Conservation (phyloP, 2,329 filamentous ascomycete species). For the Epichloe uncinata region DNA sequence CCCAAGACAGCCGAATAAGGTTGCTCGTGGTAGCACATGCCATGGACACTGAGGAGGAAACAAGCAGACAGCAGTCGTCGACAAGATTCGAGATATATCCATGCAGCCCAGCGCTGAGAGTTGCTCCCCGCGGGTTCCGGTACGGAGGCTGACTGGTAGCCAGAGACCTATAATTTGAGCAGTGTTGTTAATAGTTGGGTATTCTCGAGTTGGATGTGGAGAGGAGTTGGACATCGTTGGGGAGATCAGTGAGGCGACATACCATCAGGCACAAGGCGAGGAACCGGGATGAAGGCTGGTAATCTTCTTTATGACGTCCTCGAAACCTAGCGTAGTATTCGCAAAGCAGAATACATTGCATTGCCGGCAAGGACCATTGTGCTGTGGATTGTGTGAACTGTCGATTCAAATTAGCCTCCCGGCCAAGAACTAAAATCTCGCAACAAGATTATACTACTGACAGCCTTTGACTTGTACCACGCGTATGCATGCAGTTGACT, state of each 20-base stretch:
- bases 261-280: conserved; percentile 39
- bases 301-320: conserved; percentile 33
- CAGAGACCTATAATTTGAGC: conserved; percentile 1
- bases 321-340: conserved; percentile 43
- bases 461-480: conserved; percentile 34
- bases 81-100: conserved; percentile 38
- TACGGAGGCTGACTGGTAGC: background rate
- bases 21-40: conserved; percentile 41
- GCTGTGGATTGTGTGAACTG: conserved; percentile 24
- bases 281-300: conserved; percentile 35
- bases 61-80: conserved; percentile 42
- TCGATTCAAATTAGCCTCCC: conserved; percentile 7
- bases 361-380: conserved; percentile 32
- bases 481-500: conserved; percentile 38
- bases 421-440: background rate
- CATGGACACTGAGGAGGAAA: conserved; percentile 43
- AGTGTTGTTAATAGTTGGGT: background rate
- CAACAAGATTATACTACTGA: conserved; percentile 22
- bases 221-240: too few relatives aligned
- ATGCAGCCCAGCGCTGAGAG: conserved; percentile 33
- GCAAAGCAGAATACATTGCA: conserved; percentile 41
- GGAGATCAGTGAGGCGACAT: conserved; percentile 18
- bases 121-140: conserved; percentile 4
- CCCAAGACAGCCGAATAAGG: conserved; percentile 20
- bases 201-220: too few relatives aligned